Conservation (phyloP, 1,139 yeast genomes). For the Saccharomyces uvarum region DNA sequence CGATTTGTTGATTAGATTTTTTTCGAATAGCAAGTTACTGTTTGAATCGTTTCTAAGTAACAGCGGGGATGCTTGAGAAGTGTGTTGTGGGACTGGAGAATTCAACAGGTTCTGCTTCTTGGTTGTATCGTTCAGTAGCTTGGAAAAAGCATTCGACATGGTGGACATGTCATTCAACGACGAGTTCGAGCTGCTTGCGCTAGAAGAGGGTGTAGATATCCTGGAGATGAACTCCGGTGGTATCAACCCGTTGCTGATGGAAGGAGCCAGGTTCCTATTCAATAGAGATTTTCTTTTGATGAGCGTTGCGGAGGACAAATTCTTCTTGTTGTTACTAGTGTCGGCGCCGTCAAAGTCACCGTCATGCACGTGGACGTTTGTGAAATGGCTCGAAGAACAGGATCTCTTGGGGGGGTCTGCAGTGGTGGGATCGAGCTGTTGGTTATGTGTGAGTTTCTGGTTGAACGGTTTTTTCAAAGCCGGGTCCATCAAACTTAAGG, state of each 20-base stretch:
- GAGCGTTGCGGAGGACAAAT: slow-evolving; percentile 1
- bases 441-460: neutral
- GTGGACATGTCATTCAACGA: slow-evolving; percentile 18
- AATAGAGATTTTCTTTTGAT: slow-evolving; percentile 13
- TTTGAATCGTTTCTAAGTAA: neutral
- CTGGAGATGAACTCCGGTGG: slow-evolving; percentile 33
- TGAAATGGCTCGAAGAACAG: slow-evolving; percentile 9
- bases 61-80: slow-evolving; percentile 5
- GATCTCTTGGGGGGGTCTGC: neutral
- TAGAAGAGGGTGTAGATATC: slow-evolving; percentile 29
- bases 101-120: slow-evolving; percentile 8
- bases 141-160: slow-evolving; percentile 6
- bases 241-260: slow-evolving; percentile 20
- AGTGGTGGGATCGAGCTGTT: neutral
- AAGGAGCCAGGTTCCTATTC: neutral
- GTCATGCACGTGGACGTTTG: slow-evolving; percentile 31
- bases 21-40: slow-evolving; percentile 18
- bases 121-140: slow-evolving; percentile 4
- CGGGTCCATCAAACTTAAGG: slow-evolving; percentile 31
- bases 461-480: slow-evolving; percentile 11
- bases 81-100: slow-evolving; percentile 16
- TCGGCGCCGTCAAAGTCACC: slow-evolving; percentile 25
- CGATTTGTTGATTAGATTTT: slow-evolving; percentile 25
- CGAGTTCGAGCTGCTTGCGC: slow-evolving; percentile 27
- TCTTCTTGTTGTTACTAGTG: slow-evolving; percentile 7